These are phyloP conservation scores for Colletotrichum falcatum DNA, from an alignment of 2,329 filamentous ascomycete species.

Conservation along the genomic window DNA sequence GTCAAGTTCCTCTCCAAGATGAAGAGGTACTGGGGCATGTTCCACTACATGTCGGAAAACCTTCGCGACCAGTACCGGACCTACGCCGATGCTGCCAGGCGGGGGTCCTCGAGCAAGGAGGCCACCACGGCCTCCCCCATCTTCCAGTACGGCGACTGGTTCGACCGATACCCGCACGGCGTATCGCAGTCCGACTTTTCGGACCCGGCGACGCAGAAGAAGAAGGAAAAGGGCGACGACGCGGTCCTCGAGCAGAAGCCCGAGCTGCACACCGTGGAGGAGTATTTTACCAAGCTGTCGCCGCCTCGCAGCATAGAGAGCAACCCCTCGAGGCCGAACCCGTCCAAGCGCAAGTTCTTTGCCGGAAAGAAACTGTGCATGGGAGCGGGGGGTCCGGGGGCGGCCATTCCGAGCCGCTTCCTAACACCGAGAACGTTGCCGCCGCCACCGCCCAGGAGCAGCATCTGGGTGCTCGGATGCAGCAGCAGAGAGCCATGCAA, in stretches of 20 bases:
- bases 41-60: conserved; percentile 95
- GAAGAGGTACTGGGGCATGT: conserved; percentile 99
- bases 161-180: conserved; percentile 92
- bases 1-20: conserved; percentile 92
- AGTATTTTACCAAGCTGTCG: conserved; percentile 88
- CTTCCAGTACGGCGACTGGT: conserved; percentile 98
- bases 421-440: conserved; percentile 45
- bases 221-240: conserved; percentile 85
- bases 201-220: conserved; percentile 74
- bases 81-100: conserved; percentile 83
- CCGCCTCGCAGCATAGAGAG: conserved; percentile 67
- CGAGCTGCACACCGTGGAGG: conserved; percentile 92
- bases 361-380: conserved; percentile 51
- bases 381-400: conserved; percentile 39
- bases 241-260: conserved; percentile 89
- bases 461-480: conserved; percentile 50
- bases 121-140: conserved; percentile 69
- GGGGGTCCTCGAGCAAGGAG: conserved; percentile 67
- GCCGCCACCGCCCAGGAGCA: conserved; percentile 53
- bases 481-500: conserved; percentile 58
- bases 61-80: conserved; percentile 88
- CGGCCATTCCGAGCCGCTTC: conserved; percentile 40
- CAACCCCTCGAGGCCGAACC: conserved; percentile 22
- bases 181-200: conserved; percentile 87
- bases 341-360: conserved; percentile 52